Evolutionary conservation across 805 yeast genomes (phyloP), one percentile per base, ranked within the genome.

Genomic region (Saccharomycopsis fibuligera): DNA sequence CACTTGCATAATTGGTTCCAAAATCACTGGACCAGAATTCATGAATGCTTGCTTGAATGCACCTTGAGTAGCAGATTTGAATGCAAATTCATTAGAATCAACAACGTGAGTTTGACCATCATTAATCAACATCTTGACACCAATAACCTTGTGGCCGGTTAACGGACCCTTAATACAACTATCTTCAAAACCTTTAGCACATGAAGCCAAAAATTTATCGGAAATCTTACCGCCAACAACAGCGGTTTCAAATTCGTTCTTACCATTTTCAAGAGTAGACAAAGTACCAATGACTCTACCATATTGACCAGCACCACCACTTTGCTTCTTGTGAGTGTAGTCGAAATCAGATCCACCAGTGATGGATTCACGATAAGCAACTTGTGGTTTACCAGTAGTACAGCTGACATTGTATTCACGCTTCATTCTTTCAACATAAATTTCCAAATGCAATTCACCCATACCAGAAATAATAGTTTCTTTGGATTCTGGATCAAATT

Each of bases 271-370:
- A 42, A 77, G 63, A 47, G 89, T 80, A 5, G 73, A 68, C 69
- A 90, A 65, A 49, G 73, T 76, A 64, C 99, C 98, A 67, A 89
- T 84, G 62, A 91, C 96, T 72, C 90, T 83, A 68, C 96, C 99
- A 64, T 81, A 93, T 74, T 93, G 99, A 70, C 99, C 99, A 57
- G 98, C 95, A 78, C 99, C 99, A 68, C 99, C 99, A 62, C 91
- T 78, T 73, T 93, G 99, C 65, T 89, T 91, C 78, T 93, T 93
- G 74, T 91, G 98, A 25, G 96, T 84, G 70, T 83, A 88, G 65
- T 93, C 98, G 62, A 93, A 91, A 12, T 79, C 73, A 27, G 91
- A 75, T 37, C 86, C 71, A 2, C 75, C 64, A 33, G 85, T 71
- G 56, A 91, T 81, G 36, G 98, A 84, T 70, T 93, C 99, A 68